Base-by-base conservation (phyloP, 2,329 filamentous ascomycete genomes). In the Xylaria sp. region DNA sequence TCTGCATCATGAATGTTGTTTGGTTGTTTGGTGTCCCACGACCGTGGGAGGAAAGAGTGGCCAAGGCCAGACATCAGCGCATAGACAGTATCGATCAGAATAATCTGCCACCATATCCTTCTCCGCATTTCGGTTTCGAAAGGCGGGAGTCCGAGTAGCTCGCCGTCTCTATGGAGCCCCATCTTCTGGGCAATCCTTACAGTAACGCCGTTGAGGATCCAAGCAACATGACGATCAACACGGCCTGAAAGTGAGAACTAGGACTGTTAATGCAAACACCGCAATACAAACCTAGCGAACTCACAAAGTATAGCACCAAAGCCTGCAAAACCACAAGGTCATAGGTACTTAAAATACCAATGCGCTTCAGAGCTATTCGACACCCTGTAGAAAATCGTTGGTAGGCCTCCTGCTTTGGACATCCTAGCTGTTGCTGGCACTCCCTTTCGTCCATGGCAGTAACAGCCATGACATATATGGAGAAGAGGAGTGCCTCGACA, bases 101-200 rank as follows among this genome's bases (percentile, higher is more conserved):
- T 82, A 31, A 91, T 84, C 74, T 88, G 85, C 88, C 88, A 90
- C 89, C 89, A 92, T 23, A 91, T 81, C 6, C 90, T 83, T 51
- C 89, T 82, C n/a, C 89, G 84, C 83, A 92, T 91, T 75, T 92
- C 89, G 2, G 86, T 86, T 73, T 92, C 89, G 72, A 90, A 90
- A 0, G 88, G 87, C 0, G 85, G 81, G 1, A 91, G 80, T 1
- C 85, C 85, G 6, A 89, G 80, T 20, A 80, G 77, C 67, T 86
- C 84, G 42, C 88, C 89, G 67, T 92, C 89, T 13, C 87, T 84
- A 68, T 91, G 88, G 57, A 91, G 82, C 0, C 90, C 90, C 83
- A 92, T 89, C 74, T 89, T 89, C 75, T 90, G 87, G 0, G 88
- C 89, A 61, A 92, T 88, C 23, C 90, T 85, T 40, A 92, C 82